Percentiles rank a stretch among this genome's conserved stretches.
Evolutionary conservation across 2,329 filamentous ascomycete genomes (phyloP).

Genomic region (Penicillium frequentans): DNA sequence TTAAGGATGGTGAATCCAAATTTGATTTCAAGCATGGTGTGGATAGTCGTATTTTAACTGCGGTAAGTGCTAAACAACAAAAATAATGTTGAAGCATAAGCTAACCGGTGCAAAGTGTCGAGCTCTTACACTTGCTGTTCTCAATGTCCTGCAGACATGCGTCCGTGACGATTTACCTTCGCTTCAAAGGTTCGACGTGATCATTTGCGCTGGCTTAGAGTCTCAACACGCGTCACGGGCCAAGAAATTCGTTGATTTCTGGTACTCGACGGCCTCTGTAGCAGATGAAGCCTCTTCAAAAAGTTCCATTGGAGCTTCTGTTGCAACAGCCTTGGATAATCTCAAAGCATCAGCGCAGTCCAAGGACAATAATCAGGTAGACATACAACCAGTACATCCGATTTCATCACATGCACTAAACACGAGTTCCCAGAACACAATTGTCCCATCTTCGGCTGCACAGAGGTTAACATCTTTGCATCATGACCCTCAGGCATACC

Average conservation of each 20-base stretch:
- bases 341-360: background rate
- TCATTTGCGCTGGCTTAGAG: conserved; percentile 55
- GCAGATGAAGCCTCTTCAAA: conserved; percentile 64
- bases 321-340: conserved; percentile 36
- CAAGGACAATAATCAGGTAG: background rate
- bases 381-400: background rate
- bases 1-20: conserved; percentile 32
- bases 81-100: background rate
- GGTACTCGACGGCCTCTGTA: conserved; percentile 68
- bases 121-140: conserved; percentile 30
- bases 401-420: background rate
- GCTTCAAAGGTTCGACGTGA: conserved; percentile 54
- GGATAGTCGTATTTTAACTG: conserved; percentile 33
- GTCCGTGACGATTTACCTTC: conserved; percentile 25
- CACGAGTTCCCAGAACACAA: background rate
- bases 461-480: background rate
- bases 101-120: conserved; percentile 33
- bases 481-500: background rate
- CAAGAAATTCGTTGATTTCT: conserved; percentile 58
- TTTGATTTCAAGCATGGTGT: conserved; percentile 27
- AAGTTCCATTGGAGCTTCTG: conserved; percentile 58
- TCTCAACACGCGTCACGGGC: conserved; percentile 53
- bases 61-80: conserved; percentile 29
- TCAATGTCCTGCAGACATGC: conserved; percentile 32
- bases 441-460: background rate